These are phyloP conservation scores for Tricholoma hemisulphureum DNA, from an alignment of 768 basidiomycete species.

Conservation along the genomic window DNA sequence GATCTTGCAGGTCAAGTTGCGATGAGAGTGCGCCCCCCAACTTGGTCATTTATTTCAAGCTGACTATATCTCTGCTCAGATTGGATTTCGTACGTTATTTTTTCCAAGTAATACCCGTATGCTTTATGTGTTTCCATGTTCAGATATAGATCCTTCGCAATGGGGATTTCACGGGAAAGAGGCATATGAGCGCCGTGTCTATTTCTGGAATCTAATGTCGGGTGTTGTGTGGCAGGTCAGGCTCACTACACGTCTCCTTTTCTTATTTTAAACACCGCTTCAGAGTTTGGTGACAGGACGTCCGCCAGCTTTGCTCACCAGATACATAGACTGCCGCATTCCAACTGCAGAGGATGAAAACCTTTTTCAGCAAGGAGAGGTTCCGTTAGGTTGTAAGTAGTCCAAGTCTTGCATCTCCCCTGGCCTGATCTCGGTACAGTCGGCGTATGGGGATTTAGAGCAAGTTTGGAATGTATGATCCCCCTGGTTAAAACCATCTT, in stretches of 20 bases:
- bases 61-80: slow-evolving; percentile 26
- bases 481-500: slow-evolving; percentile 43
- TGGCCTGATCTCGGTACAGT: slow-evolving; percentile 28
- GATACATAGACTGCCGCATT: slow-evolving; percentile 45
- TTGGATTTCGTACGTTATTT: slow-evolving; percentile 40
- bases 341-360: slow-evolving; percentile 47
- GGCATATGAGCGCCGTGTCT: slow-evolving; percentile 51
- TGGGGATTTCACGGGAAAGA: slow-evolving; percentile 52
- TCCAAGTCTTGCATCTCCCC: not conserved
- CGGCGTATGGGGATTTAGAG: slow-evolving; percentile 47
- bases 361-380: slow-evolving; percentile 40
- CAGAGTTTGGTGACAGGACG: slow-evolving; percentile 50
- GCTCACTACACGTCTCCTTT: not conserved
- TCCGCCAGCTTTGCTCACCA: slow-evolving; percentile 44
- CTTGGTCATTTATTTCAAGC: not conserved
- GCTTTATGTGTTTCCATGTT: slow-evolving; percentile 1
- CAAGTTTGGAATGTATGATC: slow-evolving; percentile 39
- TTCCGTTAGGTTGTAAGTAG: slow-evolving; percentile 44
- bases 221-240: slow-evolving; percentile 51
- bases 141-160: slow-evolving; percentile 49
- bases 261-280: not conserved
- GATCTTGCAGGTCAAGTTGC: slow-evolving; percentile 50
- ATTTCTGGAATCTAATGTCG: slow-evolving; percentile 54
- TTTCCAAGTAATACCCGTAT: not conserved
- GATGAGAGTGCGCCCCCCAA: slow-evolving; percentile 37